Evolutionary conservation across 441 rosid species (phyloP), one percentile per base, ranked within the genome.

Genomic region (Aquilaria agallochum): DNA sequence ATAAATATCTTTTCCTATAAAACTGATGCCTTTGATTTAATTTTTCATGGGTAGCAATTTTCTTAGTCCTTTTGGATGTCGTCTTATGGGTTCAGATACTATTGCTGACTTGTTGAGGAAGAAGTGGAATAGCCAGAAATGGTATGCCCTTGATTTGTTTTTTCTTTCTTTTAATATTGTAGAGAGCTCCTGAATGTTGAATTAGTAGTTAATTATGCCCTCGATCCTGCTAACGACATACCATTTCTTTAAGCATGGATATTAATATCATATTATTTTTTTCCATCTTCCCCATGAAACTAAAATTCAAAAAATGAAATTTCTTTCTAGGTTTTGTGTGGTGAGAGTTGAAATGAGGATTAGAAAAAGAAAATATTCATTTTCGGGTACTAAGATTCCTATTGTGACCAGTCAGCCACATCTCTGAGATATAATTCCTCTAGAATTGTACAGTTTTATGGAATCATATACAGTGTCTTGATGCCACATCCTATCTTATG

Each of bases 91-190:
- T 72, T 58, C 79, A 50, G 75, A 54, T 74, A 55, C 67, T 62
- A 52, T 13, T 31, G 62, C 75, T 67, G 76, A 80, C 66, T 59
- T 69, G 59, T 63, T 83, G 69, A 75, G 79, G 65, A 76, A 64
- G 75, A 61, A 27, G 14, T 86, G 91, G 90, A 88, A 84, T 66
- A 67, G 82, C 70, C 73, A 74, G 72, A 77, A 51, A 60, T 91
- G 91, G 93, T 88, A 64, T 49, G 56, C 36, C 34, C 58, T 56
- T 50, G 36, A 47, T 10, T 64, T 64, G 57, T 40, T 42, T 33
- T 65, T 31, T 20, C 20, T 20, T 20, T 20, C 20, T 20, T 20
- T 20, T 20, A 20, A 13, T 50, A 52, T 62, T 53, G 31, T 57
- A 5, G 34, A 30, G 3, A 56, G 50, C 20, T 15, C 55, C 62